A percentile compares a stretch with the other conserved stretches of the same genome.
phyloP scores from a whole-genome alignment of 164 flowering plant genomes.

The Umbilicus rupestris region DNA sequence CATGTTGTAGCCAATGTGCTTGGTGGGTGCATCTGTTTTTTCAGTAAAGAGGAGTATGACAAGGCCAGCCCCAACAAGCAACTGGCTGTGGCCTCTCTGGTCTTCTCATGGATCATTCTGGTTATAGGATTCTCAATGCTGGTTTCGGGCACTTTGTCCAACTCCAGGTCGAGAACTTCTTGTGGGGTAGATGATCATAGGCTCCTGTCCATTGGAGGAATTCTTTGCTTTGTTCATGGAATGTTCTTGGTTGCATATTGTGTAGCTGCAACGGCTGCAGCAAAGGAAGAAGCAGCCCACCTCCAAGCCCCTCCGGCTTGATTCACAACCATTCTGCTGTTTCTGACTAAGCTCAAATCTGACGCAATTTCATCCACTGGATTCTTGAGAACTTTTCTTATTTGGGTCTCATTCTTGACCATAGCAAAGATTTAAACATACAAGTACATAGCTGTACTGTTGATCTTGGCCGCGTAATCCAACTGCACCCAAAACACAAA shows the following conservation, averaged over 20 bases:
- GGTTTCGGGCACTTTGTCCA: slow-evolving; percentile 27
- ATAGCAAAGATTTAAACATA: too few relatives aligned
- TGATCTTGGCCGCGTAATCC: slow-evolving; percentile 81
- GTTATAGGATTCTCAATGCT: slow-evolving; percentile 35
- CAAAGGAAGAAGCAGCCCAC: slow-evolving; percentile 18
- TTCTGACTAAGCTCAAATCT: too few relatives aligned
- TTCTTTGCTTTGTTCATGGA: slow-evolving; percentile 54
- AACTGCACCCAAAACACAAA: slow-evolving; percentile 24
- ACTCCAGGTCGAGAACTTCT: slow-evolving; percentile 27
- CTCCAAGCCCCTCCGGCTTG: background rate
- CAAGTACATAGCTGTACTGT: slow-evolving; percentile 39
- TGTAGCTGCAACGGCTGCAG: slow-evolving; percentile 36
- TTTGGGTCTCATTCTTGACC: too few relatives aligned
- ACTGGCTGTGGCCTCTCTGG: slow-evolving; percentile 35
- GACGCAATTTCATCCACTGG: too few relatives aligned
- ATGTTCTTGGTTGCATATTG: slow-evolving; percentile 40
- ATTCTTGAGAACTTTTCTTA: too few relatives aligned
- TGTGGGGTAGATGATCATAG: slow-evolving; percentile 36
- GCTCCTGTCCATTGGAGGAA: slow-evolving; percentile 45
- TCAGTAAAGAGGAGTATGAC: slow-evolving; percentile 26
- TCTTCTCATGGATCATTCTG: slow-evolving; percentile 40
- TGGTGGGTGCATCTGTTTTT: slow-evolving; percentile 44
- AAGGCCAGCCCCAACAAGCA: slow-evolving; percentile 42
- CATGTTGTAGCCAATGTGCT: slow-evolving; percentile 33
- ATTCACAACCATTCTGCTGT: background rate